Evolutionary conservation across 192 early-diverging fungal genomes (phyloP).

Genomic region (Coemansia sp.): DNA sequence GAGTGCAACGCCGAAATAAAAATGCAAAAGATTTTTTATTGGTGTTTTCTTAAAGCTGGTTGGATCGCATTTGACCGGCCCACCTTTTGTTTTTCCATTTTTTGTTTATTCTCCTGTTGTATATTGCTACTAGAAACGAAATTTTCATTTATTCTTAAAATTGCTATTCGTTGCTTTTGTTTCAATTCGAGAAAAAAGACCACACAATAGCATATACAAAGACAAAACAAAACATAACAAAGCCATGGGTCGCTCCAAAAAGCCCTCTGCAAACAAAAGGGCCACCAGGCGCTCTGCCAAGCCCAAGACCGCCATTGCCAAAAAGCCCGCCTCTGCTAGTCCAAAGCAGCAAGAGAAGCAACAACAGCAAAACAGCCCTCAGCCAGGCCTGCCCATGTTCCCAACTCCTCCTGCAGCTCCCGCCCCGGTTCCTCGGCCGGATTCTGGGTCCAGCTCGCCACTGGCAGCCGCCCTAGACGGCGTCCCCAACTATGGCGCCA

Average conservation of each 20-base stretch:
- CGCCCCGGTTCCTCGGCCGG: not conserved
- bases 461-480: not conserved
- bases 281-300: not conserved
- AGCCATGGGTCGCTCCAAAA: constrained; percentile 6
- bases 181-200: not conserved
- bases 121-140: constrained; percentile 1
- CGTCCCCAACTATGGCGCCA: constrained; percentile 15
- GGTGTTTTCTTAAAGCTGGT: not conserved
- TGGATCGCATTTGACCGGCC: not conserved
- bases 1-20: not conserved
- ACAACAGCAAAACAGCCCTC: not conserved
- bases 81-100: not conserved
- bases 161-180: not conserved
- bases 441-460: not conserved
- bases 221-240: not conserved
- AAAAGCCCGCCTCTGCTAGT: not conserved
- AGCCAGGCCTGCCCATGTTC: not conserved
- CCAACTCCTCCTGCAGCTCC: not conserved
- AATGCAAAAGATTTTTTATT: not conserved
- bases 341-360: not conserved
- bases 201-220: not conserved
- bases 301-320: not conserved
- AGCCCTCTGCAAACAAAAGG: constrained; percentile 3
- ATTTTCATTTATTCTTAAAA: not conserved
- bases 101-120: not conserved